phyloP scores from a whole-genome alignment of 2,329 filamentous ascomycete species.

The Xylariaceae sp. region DNA sequence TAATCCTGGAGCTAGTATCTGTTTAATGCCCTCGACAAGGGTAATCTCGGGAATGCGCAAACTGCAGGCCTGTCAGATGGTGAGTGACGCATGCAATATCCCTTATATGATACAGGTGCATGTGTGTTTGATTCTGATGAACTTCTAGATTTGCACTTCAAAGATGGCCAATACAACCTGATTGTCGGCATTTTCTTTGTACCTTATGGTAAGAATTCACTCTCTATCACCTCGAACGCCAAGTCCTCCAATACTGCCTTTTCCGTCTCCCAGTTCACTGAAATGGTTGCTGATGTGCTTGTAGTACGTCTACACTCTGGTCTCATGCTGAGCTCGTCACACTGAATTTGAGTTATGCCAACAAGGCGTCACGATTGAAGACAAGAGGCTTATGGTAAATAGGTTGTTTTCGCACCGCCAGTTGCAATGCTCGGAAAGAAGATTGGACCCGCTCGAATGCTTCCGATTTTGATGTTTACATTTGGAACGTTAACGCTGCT shows the following conservation, averaged over 20 bases:
- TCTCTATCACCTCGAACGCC: no score
- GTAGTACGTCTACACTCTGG: no score
- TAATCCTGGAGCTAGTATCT: constrained; percentile 30
- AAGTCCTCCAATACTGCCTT: no score
- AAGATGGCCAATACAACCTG: constrained; percentile 62
- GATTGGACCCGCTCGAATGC: constrained; percentile 57
- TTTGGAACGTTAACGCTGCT: constrained; percentile 65
- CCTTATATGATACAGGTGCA: background rate
- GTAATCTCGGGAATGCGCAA: constrained; percentile 54
- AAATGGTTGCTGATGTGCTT: no score
- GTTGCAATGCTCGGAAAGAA: constrained; percentile 65
- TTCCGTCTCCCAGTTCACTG: no score
- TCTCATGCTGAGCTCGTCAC: no score
- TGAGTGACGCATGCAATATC: constrained; percentile 3
- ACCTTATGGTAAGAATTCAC: constrained; percentile 45
- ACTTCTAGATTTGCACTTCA: constrained; percentile 52
- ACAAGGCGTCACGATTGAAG: no score
- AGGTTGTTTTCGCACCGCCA: constrained; percentile 62
- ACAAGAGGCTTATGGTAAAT: background rate
- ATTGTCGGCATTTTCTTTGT: constrained; percentile 48
- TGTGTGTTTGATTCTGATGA: constrained; percentile 1
- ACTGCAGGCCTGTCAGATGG: constrained; percentile 46
- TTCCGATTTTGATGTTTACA: constrained; percentile 60
- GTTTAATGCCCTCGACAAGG: constrained; percentile 47
- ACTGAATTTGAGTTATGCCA: no score